Evolutionary conservation across 78 protist genomes (phyloP).

Genomic region (Protostelium mycophagum): DNA sequence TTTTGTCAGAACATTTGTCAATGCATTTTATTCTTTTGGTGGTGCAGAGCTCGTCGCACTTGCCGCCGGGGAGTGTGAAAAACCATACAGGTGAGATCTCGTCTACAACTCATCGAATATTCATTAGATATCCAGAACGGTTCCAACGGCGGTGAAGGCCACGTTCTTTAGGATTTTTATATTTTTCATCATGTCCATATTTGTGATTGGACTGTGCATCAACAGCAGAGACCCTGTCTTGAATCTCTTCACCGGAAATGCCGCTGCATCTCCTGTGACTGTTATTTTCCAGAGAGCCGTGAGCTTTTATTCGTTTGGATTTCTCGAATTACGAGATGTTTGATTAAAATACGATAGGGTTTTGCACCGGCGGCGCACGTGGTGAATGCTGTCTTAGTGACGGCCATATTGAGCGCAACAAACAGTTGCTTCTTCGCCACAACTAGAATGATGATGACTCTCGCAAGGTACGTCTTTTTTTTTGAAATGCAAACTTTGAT

Average conservation of each 20-base stretch:
- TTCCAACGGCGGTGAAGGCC: background rate
- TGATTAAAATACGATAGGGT: too few species aligned
- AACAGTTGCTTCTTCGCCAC: background rate
- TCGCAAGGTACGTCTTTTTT: background rate
- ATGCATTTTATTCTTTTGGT: background rate
- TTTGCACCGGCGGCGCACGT: background rate
- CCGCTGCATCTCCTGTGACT: background rate
- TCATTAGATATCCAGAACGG: background rate
- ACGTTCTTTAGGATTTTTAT: background rate
- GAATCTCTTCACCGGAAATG: background rate
- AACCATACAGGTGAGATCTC: background rate
- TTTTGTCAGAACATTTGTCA: background rate
- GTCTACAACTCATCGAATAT: background rate
- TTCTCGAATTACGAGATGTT: too few species aligned
- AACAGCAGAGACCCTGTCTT: background rate
- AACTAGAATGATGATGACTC: background rate
- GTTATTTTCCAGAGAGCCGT: background rate
- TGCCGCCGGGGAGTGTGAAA: slow-evolving; percentile 4
- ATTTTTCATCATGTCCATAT: background rate
- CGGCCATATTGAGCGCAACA: background rate
- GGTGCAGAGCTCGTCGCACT: slow-evolving; percentile 6
- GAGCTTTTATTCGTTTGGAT: too few species aligned
- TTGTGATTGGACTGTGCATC: slow-evolving; percentile 1
- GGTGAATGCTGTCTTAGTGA: background rate
- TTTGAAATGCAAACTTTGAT: too few species aligned